Evolutionary conservation across 352 stramenopile species (phyloP).

Genomic region (Phytopythium cucurbitacearum): DNA sequence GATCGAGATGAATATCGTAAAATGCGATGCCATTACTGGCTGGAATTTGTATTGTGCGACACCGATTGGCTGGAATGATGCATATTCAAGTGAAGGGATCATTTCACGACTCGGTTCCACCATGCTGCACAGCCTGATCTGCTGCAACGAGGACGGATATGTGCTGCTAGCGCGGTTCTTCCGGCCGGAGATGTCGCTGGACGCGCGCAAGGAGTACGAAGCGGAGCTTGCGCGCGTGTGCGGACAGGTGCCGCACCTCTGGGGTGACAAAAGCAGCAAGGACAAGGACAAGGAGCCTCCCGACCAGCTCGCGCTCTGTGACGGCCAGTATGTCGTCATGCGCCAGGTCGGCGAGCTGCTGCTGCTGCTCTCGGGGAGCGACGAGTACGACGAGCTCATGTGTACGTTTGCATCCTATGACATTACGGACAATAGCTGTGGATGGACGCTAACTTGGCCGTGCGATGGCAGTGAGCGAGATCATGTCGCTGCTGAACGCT

Average conservation of each 20-base stretch:
- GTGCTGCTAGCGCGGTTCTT: slow-evolving; percentile 71
- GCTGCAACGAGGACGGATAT: slow-evolving; percentile 60
- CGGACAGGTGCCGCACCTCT: slow-evolving; percentile 27
- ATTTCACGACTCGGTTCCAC: not conserved
- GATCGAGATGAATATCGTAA: slow-evolving; percentile 18
- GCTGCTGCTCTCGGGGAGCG: slow-evolving; percentile 50
- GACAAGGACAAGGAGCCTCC: slow-evolving; percentile 10
- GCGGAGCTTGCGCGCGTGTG: slow-evolving; percentile 42
- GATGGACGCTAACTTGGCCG: not conserved
- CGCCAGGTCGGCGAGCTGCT: slow-evolving; percentile 54
- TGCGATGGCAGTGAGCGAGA: slow-evolving; percentile 40
- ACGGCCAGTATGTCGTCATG: slow-evolving; percentile 56
- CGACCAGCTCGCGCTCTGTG: slow-evolving; percentile 48
- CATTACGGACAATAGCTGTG: not conserved
- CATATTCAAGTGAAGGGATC: not conserved
- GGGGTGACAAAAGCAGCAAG: slow-evolving; percentile 14
- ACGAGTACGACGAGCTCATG: slow-evolving; percentile 72
- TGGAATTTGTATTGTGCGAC: too few relatives aligned
- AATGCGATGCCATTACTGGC: not conserved
- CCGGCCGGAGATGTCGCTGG: slow-evolving; percentile 32
- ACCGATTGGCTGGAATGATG: slow-evolving; percentile 10
- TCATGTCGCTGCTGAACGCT: slow-evolving; percentile 40
- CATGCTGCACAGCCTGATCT: slow-evolving; percentile 70
- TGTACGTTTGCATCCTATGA: slow-evolving; percentile 27
- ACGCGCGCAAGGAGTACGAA: slow-evolving; percentile 43